Conservation (phyloP, 2,329 filamentous ascomycete genomes). For the Geoglossum cookeanum region DNA sequence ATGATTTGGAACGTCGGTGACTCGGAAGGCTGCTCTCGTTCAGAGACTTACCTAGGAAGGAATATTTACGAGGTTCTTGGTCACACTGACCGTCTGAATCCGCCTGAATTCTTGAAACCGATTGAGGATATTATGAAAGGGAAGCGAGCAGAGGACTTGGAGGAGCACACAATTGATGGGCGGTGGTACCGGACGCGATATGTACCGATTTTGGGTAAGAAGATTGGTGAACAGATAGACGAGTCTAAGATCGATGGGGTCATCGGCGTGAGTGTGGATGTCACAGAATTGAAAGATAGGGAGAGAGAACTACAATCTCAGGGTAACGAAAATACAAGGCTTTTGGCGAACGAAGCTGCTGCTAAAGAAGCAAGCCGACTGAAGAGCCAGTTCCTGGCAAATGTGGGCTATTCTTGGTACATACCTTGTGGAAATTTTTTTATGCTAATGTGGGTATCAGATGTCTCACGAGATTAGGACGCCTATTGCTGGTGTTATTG, state of each 20-base stretch:
- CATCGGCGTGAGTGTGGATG: slow-evolving; percentile 62
- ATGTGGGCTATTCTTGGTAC: slow-evolving; percentile 18
- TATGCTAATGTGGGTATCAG: slow-evolving; percentile 30
- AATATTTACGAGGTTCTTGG: slow-evolving; percentile 45
- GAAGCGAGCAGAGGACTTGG: slow-evolving; percentile 36
- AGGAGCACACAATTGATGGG: slow-evolving; percentile 40
- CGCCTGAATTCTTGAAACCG: slow-evolving; percentile 31
- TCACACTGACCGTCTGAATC: slow-evolving; percentile 21
- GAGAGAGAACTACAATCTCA: slow-evolving; percentile 44
- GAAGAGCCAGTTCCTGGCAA: slow-evolving; percentile 63
- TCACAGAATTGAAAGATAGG: slow-evolving; percentile 50
- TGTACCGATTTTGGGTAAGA: slow-evolving; percentile 37
- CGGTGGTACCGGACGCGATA: slow-evolving; percentile 56
- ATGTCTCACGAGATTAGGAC: slow-evolving; percentile 41
- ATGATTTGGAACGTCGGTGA: slow-evolving; percentile 30
- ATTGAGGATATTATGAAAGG: slow-evolving; percentile 48
- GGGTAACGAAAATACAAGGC: slow-evolving; percentile 47
- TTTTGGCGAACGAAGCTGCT: slow-evolving; percentile 56
- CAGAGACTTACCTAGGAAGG: slow-evolving; percentile 30
- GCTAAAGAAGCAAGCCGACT: slow-evolving; percentile 64
- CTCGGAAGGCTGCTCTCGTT: slow-evolving; percentile 21
- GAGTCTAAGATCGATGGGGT: slow-evolving; percentile 45
- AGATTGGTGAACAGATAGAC: slow-evolving; percentile 9
- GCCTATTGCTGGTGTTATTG: slow-evolving; percentile 34
- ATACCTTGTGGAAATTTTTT: neutral